Percentiles rank a stretch among this genome's conserved stretches.
phyloP scores from a whole-genome alignment of 768 basidiomycete genomes.

The Rossbeevera mucosa region DNA sequence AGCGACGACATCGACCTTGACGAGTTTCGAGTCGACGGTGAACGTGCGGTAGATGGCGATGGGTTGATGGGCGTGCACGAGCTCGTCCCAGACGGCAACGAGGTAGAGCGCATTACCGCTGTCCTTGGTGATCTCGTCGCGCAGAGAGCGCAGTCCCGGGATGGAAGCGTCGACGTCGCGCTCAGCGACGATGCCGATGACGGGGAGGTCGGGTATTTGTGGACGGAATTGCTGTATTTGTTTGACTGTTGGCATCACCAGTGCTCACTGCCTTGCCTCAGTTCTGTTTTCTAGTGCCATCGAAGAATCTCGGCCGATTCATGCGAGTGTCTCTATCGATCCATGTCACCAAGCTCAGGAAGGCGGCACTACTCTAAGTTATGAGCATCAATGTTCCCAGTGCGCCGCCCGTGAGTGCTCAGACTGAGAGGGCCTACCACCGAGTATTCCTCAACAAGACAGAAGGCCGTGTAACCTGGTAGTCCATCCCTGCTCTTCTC shows the following conservation, averaged over 20 bases:
- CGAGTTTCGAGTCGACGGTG: slow-evolving; percentile 15
- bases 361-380: slow-evolving; percentile 49
- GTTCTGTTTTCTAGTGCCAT: too few species aligned
- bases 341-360: slow-evolving; percentile 66
- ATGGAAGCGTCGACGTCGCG: slow-evolving; percentile 21
- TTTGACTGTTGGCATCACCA: too few species aligned
- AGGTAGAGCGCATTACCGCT: slow-evolving; percentile 70
- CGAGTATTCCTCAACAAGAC: slow-evolving; percentile 81
- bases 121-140: slow-evolving; percentile 42
- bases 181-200: slow-evolving; percentile 27
- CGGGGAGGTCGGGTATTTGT: slow-evolving; percentile 21
- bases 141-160: slow-evolving; percentile 38
- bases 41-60: slow-evolving; percentile 61
- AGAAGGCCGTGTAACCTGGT: slow-evolving; percentile 90
- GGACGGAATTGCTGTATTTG: background rate
- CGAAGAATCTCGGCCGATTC: slow-evolving; percentile 66
- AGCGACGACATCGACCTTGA: slow-evolving; percentile 80
- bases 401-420: slow-evolving; percentile 18
- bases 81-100: slow-evolving; percentile 78
- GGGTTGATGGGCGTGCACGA: slow-evolving; percentile 55
- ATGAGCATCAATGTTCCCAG: slow-evolving; percentile 42
- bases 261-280: too few species aligned
- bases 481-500: slow-evolving; percentile 91
- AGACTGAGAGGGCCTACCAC: slow-evolving; percentile 35
- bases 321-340: slow-evolving; percentile 75